Conservation (phyloP, 495 filamentous ascomycete species). For the Darksidea phi region DNA sequence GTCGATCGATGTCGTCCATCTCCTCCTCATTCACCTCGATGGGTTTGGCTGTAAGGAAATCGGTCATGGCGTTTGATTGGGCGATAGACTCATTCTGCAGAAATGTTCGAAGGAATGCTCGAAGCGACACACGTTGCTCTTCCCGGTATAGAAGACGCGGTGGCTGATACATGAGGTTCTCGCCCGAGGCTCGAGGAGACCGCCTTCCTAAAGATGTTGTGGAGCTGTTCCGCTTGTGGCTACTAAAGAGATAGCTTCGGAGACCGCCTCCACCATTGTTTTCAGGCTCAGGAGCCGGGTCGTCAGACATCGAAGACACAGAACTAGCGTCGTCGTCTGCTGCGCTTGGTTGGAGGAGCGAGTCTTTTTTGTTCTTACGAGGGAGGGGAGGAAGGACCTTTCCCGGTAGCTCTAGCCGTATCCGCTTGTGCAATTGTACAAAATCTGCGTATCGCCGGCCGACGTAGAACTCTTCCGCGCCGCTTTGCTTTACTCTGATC, state of each 20-base stretch:
- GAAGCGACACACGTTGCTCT: slow-evolving; percentile 84
- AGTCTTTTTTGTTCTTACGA: slow-evolving; percentile 76
- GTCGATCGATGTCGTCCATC: slow-evolving; percentile 67
- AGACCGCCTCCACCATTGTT: slow-evolving; percentile 47
- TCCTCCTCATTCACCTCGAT: slow-evolving; percentile 78
- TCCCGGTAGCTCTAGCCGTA: slow-evolving; percentile 85
- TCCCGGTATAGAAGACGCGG: slow-evolving; percentile 70
- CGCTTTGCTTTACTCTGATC: slow-evolving; percentile 72
- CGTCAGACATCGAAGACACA: slow-evolving; percentile 69
- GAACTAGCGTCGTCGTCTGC: slow-evolving; percentile 74
- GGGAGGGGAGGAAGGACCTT: slow-evolving; percentile 85
- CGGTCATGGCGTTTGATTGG: slow-evolving; percentile 71
- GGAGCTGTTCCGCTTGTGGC: slow-evolving; percentile 34
- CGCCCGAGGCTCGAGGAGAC: slow-evolving; percentile 54
- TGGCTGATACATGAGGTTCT: slow-evolving; percentile 37
- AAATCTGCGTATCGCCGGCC: slow-evolving; percentile 90
- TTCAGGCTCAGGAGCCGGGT: slow-evolving; percentile 33
- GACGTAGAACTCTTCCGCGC: slow-evolving; percentile 70
- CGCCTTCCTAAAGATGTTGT: slow-evolving; percentile 37
- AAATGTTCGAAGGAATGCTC: slow-evolving; percentile 81
- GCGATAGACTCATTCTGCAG: slow-evolving; percentile 82
- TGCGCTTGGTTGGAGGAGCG: slow-evolving; percentile 53
- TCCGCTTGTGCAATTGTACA: slow-evolving; percentile 67
- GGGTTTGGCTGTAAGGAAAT: slow-evolving; percentile 73
- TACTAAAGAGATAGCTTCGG: slow-evolving; percentile 42